Evolutionary conservation across 2,329 filamentous ascomycete genomes (phyloP), one percentile per base, ranked within the genome.

Genomic region (Colletotrichum camelliae): DNA sequence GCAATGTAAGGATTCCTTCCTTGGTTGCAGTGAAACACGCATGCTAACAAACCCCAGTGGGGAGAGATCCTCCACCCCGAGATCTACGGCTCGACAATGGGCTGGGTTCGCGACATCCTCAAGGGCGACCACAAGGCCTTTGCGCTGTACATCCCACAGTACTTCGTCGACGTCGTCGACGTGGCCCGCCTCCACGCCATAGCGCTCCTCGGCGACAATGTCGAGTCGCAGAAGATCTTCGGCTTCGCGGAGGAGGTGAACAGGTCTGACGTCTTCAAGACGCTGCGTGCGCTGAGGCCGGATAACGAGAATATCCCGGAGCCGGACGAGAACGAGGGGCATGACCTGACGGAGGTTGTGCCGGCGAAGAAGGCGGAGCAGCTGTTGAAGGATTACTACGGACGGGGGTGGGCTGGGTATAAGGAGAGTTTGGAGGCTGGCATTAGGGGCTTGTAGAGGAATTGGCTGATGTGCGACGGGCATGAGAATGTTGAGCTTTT

Each of bases 141-240:
- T n/a, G 9, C n/a, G 5, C 4, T 5, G 1, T 57, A 61, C 29
- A n/a, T 57, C 9, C 73, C 73, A 7, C 73, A 84, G 80, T 83
- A 87, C 80, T 86, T 81, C 79, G 82, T 90, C 33, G 83, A 90
- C 77, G 86, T 89, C 0, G 81, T 86, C 8, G 90, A 92, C 70
- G 79, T 80, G 4, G 90, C 89, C 0, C 82, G 87, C 1, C 80
- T 93, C 0, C 90, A 92, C 55, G 83, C 91, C 8, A 87, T 88
- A 5, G 90, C 88, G 0, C 81, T 89, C 8, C 83, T 91, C 1
- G 83, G 89, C 37, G 82, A 84, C 0, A 81, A 84, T 1, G 84
- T 91, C 0, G 76, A 81, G 4, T 84, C 85, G 0, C 86, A 92
- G 78, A 86, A 91, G 1, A 80, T 93, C 10, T 91, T 92, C 79